Base-by-base conservation (phyloP, 495 filamentous ascomycete species). In the Apodospora peruviana region DNA sequence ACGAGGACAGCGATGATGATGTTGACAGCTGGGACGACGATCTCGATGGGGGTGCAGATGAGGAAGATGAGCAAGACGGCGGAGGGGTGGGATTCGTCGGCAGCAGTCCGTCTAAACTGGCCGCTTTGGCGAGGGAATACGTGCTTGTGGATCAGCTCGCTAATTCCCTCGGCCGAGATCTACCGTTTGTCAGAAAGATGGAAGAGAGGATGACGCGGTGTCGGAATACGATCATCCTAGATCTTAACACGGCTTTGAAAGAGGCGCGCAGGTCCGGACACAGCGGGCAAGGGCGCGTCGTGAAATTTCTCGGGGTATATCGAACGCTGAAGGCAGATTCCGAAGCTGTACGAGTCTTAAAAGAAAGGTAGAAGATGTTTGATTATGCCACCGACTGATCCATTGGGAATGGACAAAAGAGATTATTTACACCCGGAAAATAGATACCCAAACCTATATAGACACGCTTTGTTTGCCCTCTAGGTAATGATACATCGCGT, bases 151-250 rank as follows among this genome's bases (percentile, higher is more conserved):
- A 71, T 18, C 48, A 62, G 7, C 55, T 81, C 4, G 63, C 70
- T 3, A 60, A 66, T 3, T 60, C 64, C 3, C 53, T 79, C n/a
- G 73, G 73, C 21, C 52, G 64, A 19, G 66, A 68, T 12, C 46
- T 64, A 10, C 61, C 68, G 12, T 70, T 70, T 39, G 62, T 75
- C 23, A 73, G 66, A 47, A 79, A 78, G 40, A 75, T 72, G 55
- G 80, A 80, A 2, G 82, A 81, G 24, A 75, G 79, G 48, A 60
- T 74, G 45, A 54, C 36, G 5, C 59, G 68, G 40, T 74, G 69
- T 52, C 67, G 83, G 53, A 86, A 88, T 36, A 95, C 90, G 0
- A 72, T 97, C 37, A 64, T 97, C 16, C 69, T 96, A 29, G 91
- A 97, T 65, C 69, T 98, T 22, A 83, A 78, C 47, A 84, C 82